Percentiles rank a stretch among this genome's conserved stretches.
phyloP scores from a whole-genome alignment of 345 rosid species.

The Lepidium didymum region DNA sequence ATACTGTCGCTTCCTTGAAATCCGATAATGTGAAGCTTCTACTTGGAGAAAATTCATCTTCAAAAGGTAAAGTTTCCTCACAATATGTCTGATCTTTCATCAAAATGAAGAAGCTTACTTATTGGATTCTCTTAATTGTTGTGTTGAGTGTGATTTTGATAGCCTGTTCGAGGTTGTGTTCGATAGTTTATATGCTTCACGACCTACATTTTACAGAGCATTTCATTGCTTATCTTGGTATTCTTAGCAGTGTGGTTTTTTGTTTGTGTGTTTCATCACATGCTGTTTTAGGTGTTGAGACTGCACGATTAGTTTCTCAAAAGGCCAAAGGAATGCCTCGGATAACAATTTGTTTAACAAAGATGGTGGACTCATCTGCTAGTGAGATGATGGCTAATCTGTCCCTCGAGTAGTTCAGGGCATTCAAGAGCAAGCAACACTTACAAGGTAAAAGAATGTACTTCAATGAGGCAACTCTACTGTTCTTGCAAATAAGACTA shows the following conservation, averaged over 20 bases:
- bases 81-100: neutral
- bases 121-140: neutral
- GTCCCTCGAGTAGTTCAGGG: constrained; percentile 52
- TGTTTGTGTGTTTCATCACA: neutral
- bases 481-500: neutral
- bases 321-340: constrained; percentile 92
- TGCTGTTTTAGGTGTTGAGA: constrained; percentile 37
- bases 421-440: constrained; percentile 39
- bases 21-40: constrained; percentile 73
- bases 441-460: constrained; percentile 41
- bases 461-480: neutral
- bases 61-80: constrained; percentile 31
- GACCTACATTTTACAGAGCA: too few species aligned
- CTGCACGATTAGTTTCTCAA: constrained; percentile 68
- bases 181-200: neutral
- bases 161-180: neutral
- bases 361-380: constrained; percentile 50
- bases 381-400: constrained; percentile 53
- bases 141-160: neutral
- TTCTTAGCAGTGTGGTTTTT: neutral
- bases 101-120: neutral
- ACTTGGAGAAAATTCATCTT: constrained; percentile 31
- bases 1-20: constrained; percentile 53
- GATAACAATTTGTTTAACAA: constrained; percentile 45
- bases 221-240: neutral